Evolutionary conservation across 768 basidiomycete species (phyloP), one percentile per base, ranked within the genome.

Genomic region (Phallus indusiatus): DNA sequence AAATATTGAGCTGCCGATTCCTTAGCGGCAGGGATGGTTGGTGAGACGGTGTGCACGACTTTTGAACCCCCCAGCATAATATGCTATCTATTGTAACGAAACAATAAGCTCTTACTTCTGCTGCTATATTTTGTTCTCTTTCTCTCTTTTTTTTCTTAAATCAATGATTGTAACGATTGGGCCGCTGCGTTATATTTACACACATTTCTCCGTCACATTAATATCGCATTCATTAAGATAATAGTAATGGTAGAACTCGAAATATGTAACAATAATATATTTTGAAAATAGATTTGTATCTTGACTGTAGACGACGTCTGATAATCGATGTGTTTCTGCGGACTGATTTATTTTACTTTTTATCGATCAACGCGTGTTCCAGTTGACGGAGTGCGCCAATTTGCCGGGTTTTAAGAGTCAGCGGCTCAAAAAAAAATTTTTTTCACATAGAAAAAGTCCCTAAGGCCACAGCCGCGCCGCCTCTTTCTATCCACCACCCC

Each of bases 1-100:
- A 78, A 67, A 81, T 97, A 55, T 74, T 90, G 37, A 77, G 85
- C 66, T 86, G 84, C 70, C 80, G 85, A 28, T 97, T 96, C 75
- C 74, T 98, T 62, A 77, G 77, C 56, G 93, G 93, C 9, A 70
- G 73, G 20, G 83, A 78, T 34, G 93, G 94, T 6, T 96, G 93
- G 93, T 64, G 63, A 47, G 73, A 69, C 8, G 42, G 60, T 47
- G 57, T 56, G 60, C 54, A 60, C 54, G n/a, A 20, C 17, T 24
- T 8, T 8, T 10, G 10, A 21, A 22, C 56, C n/a, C n/a, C n/a
- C n/a, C n/a, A n/a, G n/a, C n/a, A n/a, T n/a, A n/a, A n/a, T n/a
- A n/a, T n/a, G n/a, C n/a, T 42, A 42, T 42, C 42, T 42, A 42
- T 42, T 42, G 2, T 42, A 11, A 42, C 42, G 42, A 42, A 42